Conservation (phyloP, 2,329 filamentous ascomycete genomes). For the Juglanconis oblonga region DNA sequence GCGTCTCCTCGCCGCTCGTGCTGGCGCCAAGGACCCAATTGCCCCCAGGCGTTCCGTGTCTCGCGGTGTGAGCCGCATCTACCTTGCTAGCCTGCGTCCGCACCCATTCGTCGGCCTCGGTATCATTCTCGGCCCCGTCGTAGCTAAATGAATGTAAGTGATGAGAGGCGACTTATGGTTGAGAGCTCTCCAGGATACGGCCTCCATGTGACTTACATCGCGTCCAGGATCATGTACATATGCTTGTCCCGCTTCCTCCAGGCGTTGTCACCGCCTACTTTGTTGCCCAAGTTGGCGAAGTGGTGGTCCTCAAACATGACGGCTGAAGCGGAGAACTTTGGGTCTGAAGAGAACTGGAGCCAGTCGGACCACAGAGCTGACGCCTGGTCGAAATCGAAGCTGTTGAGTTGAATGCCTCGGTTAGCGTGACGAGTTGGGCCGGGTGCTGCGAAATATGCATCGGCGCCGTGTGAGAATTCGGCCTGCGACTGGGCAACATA, state of each 20-base stretch:
- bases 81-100: neutral
- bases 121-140: neutral
- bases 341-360: neutral
- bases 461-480: neutral
- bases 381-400: neutral
- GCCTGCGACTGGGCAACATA: neutral
- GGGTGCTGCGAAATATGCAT: neutral
- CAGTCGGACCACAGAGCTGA: neutral
- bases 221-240: neutral
- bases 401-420: neutral
- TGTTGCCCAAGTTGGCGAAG: neutral
- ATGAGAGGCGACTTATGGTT: neutral
- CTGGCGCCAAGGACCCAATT: neutral
- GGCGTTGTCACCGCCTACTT: slow-evolving; percentile 2
- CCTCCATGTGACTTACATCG: neutral
- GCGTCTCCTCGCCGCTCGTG: neutral
- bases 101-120: neutral
- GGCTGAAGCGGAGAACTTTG: neutral
- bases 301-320: neutral
- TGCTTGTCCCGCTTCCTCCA: slow-evolving; percentile 2
- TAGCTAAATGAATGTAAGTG: neutral
- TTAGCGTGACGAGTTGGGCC: neutral
- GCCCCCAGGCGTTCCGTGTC: neutral
- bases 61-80: neutral
- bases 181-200: neutral